phyloP scores from a whole-genome alignment of 139 green algal genomes.

The Marvania coccoides region DNA sequence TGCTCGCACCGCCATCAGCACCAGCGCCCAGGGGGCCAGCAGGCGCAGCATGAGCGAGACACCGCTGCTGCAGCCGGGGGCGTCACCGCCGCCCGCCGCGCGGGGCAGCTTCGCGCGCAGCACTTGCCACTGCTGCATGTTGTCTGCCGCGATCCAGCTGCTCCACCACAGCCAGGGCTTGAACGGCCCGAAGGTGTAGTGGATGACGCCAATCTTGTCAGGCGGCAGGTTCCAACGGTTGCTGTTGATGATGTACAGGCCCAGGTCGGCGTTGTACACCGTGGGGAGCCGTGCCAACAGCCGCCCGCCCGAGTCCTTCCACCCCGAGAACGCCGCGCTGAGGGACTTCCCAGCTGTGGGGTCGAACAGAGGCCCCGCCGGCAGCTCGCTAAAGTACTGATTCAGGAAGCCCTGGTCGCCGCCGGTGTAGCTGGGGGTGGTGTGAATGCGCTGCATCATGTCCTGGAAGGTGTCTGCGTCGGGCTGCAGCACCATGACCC shows the following conservation, averaged over 20 bases:
- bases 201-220: slow-evolving; percentile 44
- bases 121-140: not conserved
- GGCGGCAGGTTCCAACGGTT: slow-evolving; percentile 52
- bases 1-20: too few relatives aligned
- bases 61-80: too few relatives aligned
- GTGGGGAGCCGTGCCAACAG: slow-evolving; percentile 51
- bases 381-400: slow-evolving; percentile 51
- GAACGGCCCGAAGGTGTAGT: slow-evolving; percentile 69
- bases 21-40: too few relatives aligned
- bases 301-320: not conserved
- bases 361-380: slow-evolving; percentile 54
- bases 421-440: slow-evolving; percentile 60
- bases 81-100: too few relatives aligned
- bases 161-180: slow-evolving; percentile 76
- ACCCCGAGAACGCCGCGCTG: not conserved
- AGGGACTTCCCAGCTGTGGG: slow-evolving; percentile 9
- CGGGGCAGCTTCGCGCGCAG: not conserved
- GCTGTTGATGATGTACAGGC: slow-evolving; percentile 56
- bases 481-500: slow-evolving; percentile 60
- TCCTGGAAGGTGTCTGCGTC: slow-evolving; percentile 34
- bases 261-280: slow-evolving; percentile 65
- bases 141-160: slow-evolving; percentile 45
- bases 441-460: slow-evolving; percentile 52
- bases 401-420: slow-evolving; percentile 66
- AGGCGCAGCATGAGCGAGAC: too few relatives aligned